phyloP scores from a whole-genome alignment of 345 rosid species.

The Melaleuca alternifolia region DNA sequence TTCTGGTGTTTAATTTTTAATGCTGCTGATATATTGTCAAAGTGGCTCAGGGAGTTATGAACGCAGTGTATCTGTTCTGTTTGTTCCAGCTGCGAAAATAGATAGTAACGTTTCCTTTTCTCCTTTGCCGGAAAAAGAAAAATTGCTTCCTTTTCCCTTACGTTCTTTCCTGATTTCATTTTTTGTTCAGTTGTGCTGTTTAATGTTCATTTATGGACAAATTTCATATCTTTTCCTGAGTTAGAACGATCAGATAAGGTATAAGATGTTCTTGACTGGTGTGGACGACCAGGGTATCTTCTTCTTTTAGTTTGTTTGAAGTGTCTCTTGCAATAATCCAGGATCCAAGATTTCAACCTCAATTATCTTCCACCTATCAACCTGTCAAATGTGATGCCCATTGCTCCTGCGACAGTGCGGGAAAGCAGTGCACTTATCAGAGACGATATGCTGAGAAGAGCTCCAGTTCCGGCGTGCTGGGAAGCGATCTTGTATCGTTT shows the following conservation, averaged over 20 bases:
- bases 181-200: neutral
- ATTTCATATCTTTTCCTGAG: neutral
- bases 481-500: constrained; percentile 70
- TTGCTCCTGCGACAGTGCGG: constrained; percentile 54
- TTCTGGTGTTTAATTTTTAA: neutral
- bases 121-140: neutral
- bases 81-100: neutral
- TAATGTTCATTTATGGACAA: neutral
- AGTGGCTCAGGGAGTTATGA: neutral
- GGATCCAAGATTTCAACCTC: constrained; percentile 88
- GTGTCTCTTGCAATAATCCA: constrained; percentile 3
- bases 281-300: neutral
- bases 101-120: neutral
- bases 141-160: neutral
- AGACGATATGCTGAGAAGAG: constrained; percentile 89
- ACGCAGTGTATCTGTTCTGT: neutral
- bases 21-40: neutral
- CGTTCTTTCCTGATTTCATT: neutral
- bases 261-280: neutral
- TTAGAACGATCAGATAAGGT: neutral
- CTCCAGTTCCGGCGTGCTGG: constrained; percentile 76
- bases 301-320: neutral
- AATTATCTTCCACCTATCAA: constrained; percentile 56
- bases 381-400: constrained; percentile 69
- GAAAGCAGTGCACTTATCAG: constrained; percentile 62